Evolutionary conservation across 495 filamentous ascomycete species (phyloP), one percentile per base, ranked within the genome.

Genomic region (Bathelium albidoporum): DNA sequence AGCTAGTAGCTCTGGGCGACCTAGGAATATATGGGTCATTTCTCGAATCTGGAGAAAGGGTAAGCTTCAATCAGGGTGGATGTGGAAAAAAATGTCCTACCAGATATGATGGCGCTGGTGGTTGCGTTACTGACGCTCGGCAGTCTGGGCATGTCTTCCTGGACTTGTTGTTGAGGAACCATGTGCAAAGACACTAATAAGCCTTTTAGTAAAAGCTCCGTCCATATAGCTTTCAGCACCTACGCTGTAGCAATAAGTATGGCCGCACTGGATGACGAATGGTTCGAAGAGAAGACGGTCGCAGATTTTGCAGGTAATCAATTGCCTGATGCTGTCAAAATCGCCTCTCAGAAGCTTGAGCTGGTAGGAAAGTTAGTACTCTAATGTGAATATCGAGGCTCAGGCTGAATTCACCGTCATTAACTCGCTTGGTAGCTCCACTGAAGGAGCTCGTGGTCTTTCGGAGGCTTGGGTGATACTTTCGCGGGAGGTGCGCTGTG

Each of bases 101-200:
- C 64, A 88, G 69, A 73, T 87, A 90, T n/a, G 87, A 83, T 61
- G 87, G 87, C 20, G 87, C 82, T 0, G 87, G 87, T 64, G 83
- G 75, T 9, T 77, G 75, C 61, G 76, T 78, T 62, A 89, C 81
- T 9, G 77, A 74, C 0, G 82, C 76, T 64, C 87, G 81, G 70
- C 87, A 90, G 69, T 89, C 87, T 4, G 87, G 87, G 70, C 87
- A 90, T 64, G 85, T 87, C 71, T 87, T 87, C 66, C 83, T 84
- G 43, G 74, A 76, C 69, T 77, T 78, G 62, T 82, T 81, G 63
- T 76, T 79, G 10, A 74, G 75, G 66, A 90, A 84, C 87, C 87
- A 90, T 65, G 81, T 81, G 34, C 81, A 74, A 28, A 89, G 74
- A 70, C 87, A 90, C 84, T 87, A 60, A 22, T 5, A 9, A 29